Evolutionary conservation across 2,329 filamentous ascomycete genomes (phyloP), one percentile per base, ranked within the genome.

Genomic region (Simplicillium aogashimaense): DNA sequence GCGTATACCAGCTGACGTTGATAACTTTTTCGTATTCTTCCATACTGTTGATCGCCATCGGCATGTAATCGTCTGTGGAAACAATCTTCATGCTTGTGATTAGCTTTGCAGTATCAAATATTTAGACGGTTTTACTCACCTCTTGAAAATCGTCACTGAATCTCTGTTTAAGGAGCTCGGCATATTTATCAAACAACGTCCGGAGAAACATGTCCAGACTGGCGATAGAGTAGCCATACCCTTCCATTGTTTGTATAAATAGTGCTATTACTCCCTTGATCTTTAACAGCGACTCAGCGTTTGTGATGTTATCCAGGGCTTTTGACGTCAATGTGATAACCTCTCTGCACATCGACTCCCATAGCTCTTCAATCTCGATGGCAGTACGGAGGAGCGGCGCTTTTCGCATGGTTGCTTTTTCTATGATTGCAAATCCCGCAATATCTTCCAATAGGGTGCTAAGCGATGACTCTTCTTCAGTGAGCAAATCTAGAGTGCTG

Each of bases 21-120:
- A 95, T 78, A 29, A 98, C 90, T 54, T 95, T 95, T 53, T 94
- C 86, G 56, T 94, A 97, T 54, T 97, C 89, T 52, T 95, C 89
- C 13, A 74, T 64, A 15, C 83, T 88, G 53, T 88, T 86, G 58
- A 97, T 94, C 2, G 87, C 86, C 92, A 98, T 97, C 3, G 92
- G 94, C 90, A 98, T 98, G 62, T 98, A 98, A 61, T 98, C 92
- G 58, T 98, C 92, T 1, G 87, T 95, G n/a, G 86, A 80, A 13
- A 82, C 77, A 51, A 81, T 81, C 73, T 78, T 55, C 30, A 51
- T 40, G 14, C 41, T 33, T 20, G 14, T 40, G n/a, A 37, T 40
- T 17, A 9, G 35, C 12, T 11, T 3, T 16, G n/a, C 38, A 5
- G 30, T 13, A 16, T 12, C 29, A 11, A n/a, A 4, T 12, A 13